These are phyloP conservation scores for Colletotrichum orbiculare DNA, from an alignment of 2,329 filamentous ascomycete species.

Conservation along the genomic window DNA sequence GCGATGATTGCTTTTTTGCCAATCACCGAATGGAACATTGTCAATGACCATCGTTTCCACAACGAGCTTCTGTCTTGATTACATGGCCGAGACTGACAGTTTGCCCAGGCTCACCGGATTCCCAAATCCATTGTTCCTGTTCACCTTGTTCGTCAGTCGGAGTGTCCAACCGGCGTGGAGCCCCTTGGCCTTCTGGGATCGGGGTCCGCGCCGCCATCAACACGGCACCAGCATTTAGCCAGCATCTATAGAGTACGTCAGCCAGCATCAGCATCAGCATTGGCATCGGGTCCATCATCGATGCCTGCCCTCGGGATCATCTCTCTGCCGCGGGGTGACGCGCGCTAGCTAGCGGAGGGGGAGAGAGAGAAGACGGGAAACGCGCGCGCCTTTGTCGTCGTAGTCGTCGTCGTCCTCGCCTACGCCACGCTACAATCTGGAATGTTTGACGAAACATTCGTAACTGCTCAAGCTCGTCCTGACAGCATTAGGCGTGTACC, in stretches of 20 bases:
- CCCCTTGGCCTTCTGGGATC: background rate
- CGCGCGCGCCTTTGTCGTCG: background rate
- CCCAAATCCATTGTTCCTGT: background rate
- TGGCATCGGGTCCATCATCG: slow-evolving; percentile 8
- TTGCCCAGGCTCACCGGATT: slow-evolving; percentile 3
- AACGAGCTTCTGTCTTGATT: background rate
- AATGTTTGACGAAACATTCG: slow-evolving; percentile 11
- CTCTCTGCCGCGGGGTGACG: no score
- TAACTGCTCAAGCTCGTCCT: background rate
- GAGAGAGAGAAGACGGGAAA: background rate
- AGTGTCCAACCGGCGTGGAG: background rate
- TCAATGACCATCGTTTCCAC: background rate
- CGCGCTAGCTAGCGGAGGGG: no score
- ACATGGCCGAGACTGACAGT: slow-evolving; percentile 13
- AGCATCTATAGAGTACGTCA: no score
- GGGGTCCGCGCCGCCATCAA: no score
- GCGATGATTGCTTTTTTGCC: slow-evolving; percentile 11
- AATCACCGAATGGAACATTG: slow-evolving; percentile 6
- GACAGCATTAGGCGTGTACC: slow-evolving; percentile 4
- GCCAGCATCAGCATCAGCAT: slow-evolving; percentile 4
- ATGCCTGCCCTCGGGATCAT: background rate
- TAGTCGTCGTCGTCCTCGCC: no score
- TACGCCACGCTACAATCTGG: slow-evolving; percentile 7
- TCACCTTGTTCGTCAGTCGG: no score
- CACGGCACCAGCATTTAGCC: no score